Evolutionary conservation across 805 yeast species (phyloP).

Genomic region (Brettanomyces custersianus): DNA sequence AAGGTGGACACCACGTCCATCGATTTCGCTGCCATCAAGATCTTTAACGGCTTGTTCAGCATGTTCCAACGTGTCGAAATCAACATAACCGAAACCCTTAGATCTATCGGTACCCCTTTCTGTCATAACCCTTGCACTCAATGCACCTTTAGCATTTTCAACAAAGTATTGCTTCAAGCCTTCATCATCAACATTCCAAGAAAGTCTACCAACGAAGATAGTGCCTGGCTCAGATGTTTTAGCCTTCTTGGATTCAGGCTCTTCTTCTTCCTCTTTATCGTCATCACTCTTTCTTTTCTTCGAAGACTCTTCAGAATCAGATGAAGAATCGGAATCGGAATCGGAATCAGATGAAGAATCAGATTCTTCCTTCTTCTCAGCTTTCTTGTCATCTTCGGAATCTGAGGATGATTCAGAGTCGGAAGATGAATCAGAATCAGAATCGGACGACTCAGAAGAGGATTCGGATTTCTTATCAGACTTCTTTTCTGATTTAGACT

Average conservation of each 20-base stretch:
- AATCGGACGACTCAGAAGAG: slow-evolving; percentile 10
- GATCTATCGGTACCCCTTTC: slow-evolving; percentile 83
- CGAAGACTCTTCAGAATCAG: slow-evolving; percentile 14
- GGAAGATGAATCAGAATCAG: slow-evolving; percentile 17
- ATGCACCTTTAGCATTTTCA: slow-evolving; percentile 60
- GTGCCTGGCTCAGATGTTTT: slow-evolving; percentile 56
- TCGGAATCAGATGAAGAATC: slow-evolving; percentile 15
- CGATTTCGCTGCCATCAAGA: slow-evolving; percentile 89
- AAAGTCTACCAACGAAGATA: slow-evolving; percentile 90
- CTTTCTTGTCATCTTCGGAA: slow-evolving; percentile 12
- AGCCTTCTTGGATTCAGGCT: slow-evolving; percentile 42
- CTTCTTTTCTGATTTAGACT: slow-evolving; percentile 21
- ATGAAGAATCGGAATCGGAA: slow-evolving; percentile 21
- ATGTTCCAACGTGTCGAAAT: slow-evolving; percentile 63
- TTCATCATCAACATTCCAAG: slow-evolving; percentile 95
- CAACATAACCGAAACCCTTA: slow-evolving; percentile 97
- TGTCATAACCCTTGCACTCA: slow-evolving; percentile 84
- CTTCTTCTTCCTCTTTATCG: slow-evolving; percentile 20
- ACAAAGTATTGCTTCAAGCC: slow-evolving; percentile 81
- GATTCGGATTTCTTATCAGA: slow-evolving; percentile 8
- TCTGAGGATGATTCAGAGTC: slow-evolving; percentile 21
- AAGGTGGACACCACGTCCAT: slow-evolving; percentile 92
- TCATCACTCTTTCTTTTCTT: background rate
- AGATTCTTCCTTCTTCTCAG: slow-evolving; percentile 14
- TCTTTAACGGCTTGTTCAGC: slow-evolving; percentile 84